Evolutionary conservation across 1,284 basidiomycete genomes (phyloP).

Genomic region (Ustilago esculenta): DNA sequence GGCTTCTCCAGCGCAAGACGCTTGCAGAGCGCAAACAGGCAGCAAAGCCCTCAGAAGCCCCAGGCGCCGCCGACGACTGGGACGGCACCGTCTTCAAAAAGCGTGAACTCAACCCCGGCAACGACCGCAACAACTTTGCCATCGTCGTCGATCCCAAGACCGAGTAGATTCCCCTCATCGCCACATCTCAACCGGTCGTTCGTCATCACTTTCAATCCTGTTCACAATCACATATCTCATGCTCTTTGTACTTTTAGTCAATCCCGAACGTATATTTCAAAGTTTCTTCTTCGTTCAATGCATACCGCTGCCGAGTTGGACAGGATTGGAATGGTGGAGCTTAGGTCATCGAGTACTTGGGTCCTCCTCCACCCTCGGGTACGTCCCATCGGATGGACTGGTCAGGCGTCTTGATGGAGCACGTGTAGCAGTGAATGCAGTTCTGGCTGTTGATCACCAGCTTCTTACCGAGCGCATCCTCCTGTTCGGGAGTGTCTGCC

Average conservation of each 20-base stretch:
- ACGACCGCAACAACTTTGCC: constrained; percentile 68
- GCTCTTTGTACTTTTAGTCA: constrained; percentile 2
- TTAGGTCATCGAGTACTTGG: constrained; percentile 63
- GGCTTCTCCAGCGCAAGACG: constrained; percentile 60
- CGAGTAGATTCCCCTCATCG: too few species aligned
- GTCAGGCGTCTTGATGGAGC: constrained; percentile 64
- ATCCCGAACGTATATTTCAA: neutral
- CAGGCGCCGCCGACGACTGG: constrained; percentile 35
- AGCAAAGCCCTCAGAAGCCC: constrained; percentile 9
- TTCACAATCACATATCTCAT: constrained; percentile 1
- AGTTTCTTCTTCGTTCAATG: constrained; percentile 2
- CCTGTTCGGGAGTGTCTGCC: constrained; percentile 71
- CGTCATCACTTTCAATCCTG: too few species aligned
- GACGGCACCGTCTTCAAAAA: constrained; percentile 66
- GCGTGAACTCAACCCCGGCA: constrained; percentile 62
- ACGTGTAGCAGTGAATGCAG: constrained; percentile 67
- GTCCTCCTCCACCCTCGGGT: constrained; percentile 65
- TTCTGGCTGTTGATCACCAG: constrained; percentile 93
- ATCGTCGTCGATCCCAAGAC: constrained; percentile 49
- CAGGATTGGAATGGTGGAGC: neutral
- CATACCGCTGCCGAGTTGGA: neutral
- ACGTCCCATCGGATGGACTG: constrained; percentile 63
- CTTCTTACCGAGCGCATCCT: constrained; percentile 78
- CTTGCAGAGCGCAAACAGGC: constrained; percentile 13
- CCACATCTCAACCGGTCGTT: too few species aligned